Percentiles rank a stretch among this genome's conserved stretches.
Evolutionary conservation across 176 grass and related monocot genomes (phyloP).

Genomic region (Tuctoria greenei): DNA sequence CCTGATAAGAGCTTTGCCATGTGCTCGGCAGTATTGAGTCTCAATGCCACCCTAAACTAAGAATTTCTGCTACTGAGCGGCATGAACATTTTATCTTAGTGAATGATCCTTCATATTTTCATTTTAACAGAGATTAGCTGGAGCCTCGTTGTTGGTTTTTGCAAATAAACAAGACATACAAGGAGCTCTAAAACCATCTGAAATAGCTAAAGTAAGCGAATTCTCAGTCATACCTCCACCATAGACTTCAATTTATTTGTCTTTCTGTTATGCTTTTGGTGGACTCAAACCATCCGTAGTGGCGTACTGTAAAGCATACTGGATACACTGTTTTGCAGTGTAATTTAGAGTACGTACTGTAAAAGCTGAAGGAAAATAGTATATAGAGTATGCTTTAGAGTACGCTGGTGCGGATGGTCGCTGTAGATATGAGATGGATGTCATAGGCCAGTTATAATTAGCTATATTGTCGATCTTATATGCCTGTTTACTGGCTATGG

Average conservation of each 20-base stretch:
- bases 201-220: constrained; percentile 84
- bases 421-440: background rate
- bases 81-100: background rate
- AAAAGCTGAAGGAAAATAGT: too few relatives aligned
- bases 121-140: constrained; percentile 73
- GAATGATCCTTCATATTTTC: background rate
- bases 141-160: constrained; percentile 89
- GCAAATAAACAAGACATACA: constrained; percentile 99
- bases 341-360: too few relatives aligned
- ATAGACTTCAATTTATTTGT: background rate
- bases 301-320: too few relatives aligned
- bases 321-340: too few relatives aligned
- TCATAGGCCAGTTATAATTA: background rate
- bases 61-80: background rate
- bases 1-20: background rate
- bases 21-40: background rate
- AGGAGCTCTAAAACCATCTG: constrained; percentile 75
- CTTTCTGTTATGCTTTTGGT: background rate
- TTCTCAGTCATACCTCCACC: background rate
- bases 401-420: too few relatives aligned
- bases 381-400: too few relatives aligned
- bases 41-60: background rate
- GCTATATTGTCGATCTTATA: background rate
- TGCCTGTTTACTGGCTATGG: background rate
- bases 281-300: too few relatives aligned